Conservation (phyloP, 2,329 filamentous ascomycete genomes). For the Colletotrichum caudatum region DNA sequence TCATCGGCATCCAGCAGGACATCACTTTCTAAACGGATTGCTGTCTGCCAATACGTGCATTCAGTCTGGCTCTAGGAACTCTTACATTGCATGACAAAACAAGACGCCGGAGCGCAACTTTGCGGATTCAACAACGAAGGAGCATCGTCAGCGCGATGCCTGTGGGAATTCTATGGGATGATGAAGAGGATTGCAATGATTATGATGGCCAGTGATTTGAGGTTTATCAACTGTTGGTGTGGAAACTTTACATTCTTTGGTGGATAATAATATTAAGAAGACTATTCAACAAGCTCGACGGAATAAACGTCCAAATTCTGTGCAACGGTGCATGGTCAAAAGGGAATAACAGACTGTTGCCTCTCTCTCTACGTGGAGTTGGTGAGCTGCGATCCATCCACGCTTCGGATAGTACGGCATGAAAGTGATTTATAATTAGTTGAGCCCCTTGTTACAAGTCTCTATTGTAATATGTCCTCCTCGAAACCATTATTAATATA, state of each 20-base stretch:
- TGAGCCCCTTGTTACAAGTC: no score
- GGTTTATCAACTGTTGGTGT: no score
- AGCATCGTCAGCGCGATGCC: no score
- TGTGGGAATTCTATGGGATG: neutral
- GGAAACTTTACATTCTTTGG: constrained; percentile 19
- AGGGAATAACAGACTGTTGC: neutral
- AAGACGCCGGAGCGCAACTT: neutral
- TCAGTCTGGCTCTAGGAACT: neutral
- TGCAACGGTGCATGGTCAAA: neutral
- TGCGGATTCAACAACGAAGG: neutral
- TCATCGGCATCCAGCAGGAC: constrained; percentile 3
- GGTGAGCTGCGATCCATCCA: neutral
- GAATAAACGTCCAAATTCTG: neutral
- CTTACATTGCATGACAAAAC: no score
- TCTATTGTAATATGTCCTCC: no score
- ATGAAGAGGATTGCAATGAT: neutral
- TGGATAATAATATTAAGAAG: constrained; percentile 10
- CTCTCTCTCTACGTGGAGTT: neutral
- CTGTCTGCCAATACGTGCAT: neutral
- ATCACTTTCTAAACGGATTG: constrained; percentile 9
- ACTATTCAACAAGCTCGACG: constrained; percentile 13
- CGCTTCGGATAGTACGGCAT: neutral
- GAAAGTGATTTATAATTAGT: no score
- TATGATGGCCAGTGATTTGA: neutral
- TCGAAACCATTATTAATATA: no score